A percentile compares a stretch with the other conserved stretches of the same genome.
Conservation (phyloP, 2,329 filamentous ascomycete species). For the Lasiodiplodia sp. region DNA sequence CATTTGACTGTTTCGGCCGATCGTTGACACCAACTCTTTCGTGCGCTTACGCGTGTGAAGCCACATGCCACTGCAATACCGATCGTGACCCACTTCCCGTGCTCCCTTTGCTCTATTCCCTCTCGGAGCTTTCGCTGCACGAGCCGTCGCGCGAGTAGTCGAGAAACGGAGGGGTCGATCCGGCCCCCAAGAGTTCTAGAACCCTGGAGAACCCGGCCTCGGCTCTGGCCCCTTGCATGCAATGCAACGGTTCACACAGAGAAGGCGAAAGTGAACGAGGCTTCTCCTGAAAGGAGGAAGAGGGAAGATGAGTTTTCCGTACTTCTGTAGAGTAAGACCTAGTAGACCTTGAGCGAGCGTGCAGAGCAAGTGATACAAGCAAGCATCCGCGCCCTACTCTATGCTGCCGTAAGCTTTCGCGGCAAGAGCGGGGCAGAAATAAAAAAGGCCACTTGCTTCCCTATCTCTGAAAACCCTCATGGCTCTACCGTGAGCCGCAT, state of each 20-base stretch:
- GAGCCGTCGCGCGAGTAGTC: not conserved
- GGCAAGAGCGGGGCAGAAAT: constrained; percentile 8
- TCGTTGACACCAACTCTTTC: no score
- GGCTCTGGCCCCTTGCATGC: not conserved
- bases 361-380: not conserved
- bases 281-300: not conserved
- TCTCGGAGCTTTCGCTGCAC: not conserved
- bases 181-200: constrained; percentile 1
- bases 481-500: not conserved
- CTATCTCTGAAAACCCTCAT: not conserved
- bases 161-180: not conserved
- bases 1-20: no score
- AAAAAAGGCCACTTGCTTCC: not conserved
- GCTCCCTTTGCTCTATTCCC: not conserved
- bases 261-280: not conserved
- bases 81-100: not conserved
- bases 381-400: not conserved
- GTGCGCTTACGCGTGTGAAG: no score
- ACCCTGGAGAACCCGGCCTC: not conserved
- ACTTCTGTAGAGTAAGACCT: not conserved
- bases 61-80: no score
- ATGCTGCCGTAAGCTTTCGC: constrained; percentile 5
- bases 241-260: not conserved
- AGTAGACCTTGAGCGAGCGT: not conserved
- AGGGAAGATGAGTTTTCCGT: not conserved